Conservation (phyloP, 2,329 filamentous ascomycete genomes). For the Penicillium brasilianum region DNA sequence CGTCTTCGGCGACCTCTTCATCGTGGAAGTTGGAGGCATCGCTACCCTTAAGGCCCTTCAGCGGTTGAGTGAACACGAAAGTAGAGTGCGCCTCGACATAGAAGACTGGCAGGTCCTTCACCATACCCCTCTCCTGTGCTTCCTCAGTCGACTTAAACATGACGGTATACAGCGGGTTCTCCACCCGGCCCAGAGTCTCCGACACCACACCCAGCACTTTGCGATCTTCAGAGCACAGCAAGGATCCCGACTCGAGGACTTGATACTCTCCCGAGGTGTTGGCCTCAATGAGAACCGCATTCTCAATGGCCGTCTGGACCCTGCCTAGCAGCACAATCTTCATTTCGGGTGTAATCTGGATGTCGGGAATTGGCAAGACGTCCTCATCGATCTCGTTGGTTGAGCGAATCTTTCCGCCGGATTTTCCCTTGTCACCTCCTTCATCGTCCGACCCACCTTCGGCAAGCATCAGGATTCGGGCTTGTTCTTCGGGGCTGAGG, state of each 20-base stretch:
- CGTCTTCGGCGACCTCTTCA: conserved; percentile 83
- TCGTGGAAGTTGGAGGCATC: conserved; percentile 96
- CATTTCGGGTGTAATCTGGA: conserved; percentile 78
- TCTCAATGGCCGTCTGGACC: conserved; percentile 79
- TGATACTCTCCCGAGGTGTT: conserved; percentile 79
- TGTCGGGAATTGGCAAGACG: conserved; percentile 72
- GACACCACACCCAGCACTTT: conserved; percentile 79
- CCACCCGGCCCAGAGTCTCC: conserved; percentile 84
- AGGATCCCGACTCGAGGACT: conserved; percentile 81
- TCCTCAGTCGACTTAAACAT: conserved; percentile 73
- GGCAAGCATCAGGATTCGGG: conserved; percentile 81
- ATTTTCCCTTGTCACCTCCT: conserved; percentile 58
- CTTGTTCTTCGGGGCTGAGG: conserved; percentile 80
- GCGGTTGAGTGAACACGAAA: conserved; percentile 83
- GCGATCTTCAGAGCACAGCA: conserved; percentile 78
- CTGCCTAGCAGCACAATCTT: conserved; percentile 75
- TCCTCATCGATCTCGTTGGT: conserved; percentile 77
- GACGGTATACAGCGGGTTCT: conserved; percentile 84
- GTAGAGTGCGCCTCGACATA: conserved; percentile 79
- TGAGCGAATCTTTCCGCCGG: conserved; percentile 66
- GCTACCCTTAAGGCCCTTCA: conserved; percentile 81
- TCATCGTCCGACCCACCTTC: conserved; percentile 83
- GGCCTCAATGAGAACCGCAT: conserved; percentile 77
- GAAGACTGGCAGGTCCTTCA: conserved; percentile 72
- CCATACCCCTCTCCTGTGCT: conserved; percentile 69